These are phyloP conservation scores for Babesia ovata DNA, from an alignment of 169 alveolate genomes.

Conservation along the genomic window DNA sequence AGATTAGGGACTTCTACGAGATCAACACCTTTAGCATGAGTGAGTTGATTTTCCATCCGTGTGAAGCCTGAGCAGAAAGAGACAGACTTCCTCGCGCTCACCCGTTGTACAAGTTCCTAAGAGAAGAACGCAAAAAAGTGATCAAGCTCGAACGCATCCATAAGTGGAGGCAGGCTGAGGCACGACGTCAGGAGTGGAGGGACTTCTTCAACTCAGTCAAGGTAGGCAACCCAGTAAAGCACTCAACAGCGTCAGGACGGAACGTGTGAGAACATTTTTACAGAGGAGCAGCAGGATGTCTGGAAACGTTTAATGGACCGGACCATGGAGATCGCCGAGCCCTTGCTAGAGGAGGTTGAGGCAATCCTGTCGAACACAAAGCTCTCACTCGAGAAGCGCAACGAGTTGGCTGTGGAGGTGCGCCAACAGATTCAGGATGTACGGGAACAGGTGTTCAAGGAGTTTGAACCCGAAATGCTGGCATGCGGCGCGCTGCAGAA, in stretches of 20 bases:
- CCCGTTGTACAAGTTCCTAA: constrained; percentile 65
- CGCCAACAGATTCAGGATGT: constrained; percentile 62
- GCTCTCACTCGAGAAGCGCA: constrained; percentile 69
- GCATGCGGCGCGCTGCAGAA: constrained; percentile 52
- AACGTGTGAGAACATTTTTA: constrained; percentile 63
- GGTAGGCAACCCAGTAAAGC: constrained; percentile 14
- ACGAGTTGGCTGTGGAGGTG: constrained; percentile 65
- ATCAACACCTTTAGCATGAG: constrained; percentile 61
- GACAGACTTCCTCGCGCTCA: constrained; percentile 68
- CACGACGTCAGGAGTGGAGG: constrained; percentile 62
- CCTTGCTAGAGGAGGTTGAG: constrained; percentile 65
- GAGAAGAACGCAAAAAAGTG: constrained; percentile 52
- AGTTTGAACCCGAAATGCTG: constrained; percentile 31
- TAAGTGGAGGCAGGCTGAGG: constrained; percentile 45
- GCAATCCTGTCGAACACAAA: constrained; percentile 55
- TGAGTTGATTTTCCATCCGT: neutral
- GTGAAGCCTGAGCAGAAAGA: constrained; percentile 17
- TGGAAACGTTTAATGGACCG: constrained; percentile 58
- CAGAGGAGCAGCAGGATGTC: constrained; percentile 69
- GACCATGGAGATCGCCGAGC: constrained; percentile 62
- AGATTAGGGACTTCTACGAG: constrained; percentile 38
- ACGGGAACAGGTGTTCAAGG: constrained; percentile 51
- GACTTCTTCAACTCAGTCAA: constrained; percentile 61
- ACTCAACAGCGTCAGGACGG: constrained; percentile 66
- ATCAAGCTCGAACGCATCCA: constrained; percentile 54